Percentiles rank a stretch among this genome's conserved stretches.
Conservation (phyloP, 345 rosid species). For the Gossypium thurberi region DNA sequence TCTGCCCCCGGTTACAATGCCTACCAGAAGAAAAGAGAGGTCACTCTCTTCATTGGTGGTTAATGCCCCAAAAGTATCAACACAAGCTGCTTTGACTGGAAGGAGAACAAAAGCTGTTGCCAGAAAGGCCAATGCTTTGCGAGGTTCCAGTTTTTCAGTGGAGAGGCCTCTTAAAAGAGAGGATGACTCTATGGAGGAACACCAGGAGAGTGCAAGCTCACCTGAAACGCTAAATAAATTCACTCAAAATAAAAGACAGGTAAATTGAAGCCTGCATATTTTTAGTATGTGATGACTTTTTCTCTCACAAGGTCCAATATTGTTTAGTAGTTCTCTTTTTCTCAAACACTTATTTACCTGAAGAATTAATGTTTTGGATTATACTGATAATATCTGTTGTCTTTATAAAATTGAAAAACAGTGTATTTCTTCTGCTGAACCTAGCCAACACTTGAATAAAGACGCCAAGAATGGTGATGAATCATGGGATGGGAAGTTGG, state of each 20-base stretch:
- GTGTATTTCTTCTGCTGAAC: constrained; percentile 56
- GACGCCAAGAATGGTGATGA: constrained; percentile 39
- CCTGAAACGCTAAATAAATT: constrained; percentile 51
- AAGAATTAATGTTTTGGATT: background rate
- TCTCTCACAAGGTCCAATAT: background rate
- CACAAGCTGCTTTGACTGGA: constrained; percentile 58
- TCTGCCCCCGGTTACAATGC: constrained; percentile 47
- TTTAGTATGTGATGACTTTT: background rate
- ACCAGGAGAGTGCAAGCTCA: constrained; percentile 57
- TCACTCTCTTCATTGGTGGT: constrained; percentile 91
- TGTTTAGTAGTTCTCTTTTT: background rate
- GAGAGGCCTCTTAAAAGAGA: constrained; percentile 49
- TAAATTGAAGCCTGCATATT: constrained; percentile 21
- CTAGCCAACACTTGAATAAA: constrained; percentile 27
- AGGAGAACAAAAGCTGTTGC: constrained; percentile 57
- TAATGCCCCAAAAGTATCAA: constrained; percentile 64
- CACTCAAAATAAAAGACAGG: constrained; percentile 61
- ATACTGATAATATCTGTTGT: constrained; percentile 7
- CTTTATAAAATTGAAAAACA: constrained; percentile 22
- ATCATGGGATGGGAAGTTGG: constrained; percentile 56
- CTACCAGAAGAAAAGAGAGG: constrained; percentile 89
- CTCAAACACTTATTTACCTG: background rate
- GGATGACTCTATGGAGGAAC: constrained; percentile 49
- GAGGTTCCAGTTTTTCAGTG: constrained; percentile 35
- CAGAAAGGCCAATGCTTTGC: constrained; percentile 47